Conservation (phyloP, 805 yeast genomes). For the Cyberlindnera mrakii region DNA sequence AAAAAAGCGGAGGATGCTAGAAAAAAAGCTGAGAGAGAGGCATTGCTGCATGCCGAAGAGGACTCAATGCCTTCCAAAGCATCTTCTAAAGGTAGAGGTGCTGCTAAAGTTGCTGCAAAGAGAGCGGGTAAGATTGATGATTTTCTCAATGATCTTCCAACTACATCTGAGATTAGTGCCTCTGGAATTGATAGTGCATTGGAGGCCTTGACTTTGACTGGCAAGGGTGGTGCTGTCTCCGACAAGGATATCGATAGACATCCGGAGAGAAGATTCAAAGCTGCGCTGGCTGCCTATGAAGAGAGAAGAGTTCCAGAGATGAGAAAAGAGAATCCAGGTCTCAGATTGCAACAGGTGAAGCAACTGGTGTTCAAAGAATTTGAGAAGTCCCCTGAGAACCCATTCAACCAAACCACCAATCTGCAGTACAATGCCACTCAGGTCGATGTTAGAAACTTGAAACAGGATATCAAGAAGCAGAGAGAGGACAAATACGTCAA, state of each 20-base stretch:
- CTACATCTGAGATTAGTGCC: conserved; percentile 55
- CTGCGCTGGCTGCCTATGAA: conserved; percentile 68
- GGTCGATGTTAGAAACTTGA: conserved; percentile 41
- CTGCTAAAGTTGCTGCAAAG: conserved; percentile 57
- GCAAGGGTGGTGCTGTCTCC: conserved; percentile 48
- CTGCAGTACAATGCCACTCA: conserved; percentile 55
- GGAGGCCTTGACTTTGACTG: conserved; percentile 67
- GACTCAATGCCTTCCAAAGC: conserved; percentile 57
- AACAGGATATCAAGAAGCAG: conserved; percentile 40
- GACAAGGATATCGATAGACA: conserved; percentile 72
- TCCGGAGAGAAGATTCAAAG: conserved; percentile 84
- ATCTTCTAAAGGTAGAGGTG: conserved; percentile 54
- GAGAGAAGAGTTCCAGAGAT: conserved; percentile 66
- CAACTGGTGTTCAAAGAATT: conserved; percentile 73
- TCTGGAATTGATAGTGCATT: conserved; percentile 73
- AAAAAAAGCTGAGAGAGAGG: conserved; percentile 80
- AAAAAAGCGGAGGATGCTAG: conserved; percentile 72
- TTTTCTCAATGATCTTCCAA: conserved; percentile 47
- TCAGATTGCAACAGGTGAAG: conserved; percentile 73
- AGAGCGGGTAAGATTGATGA: conserved; percentile 62
- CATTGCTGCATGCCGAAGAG: conserved; percentile 57
- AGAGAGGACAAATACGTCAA: conserved; percentile 34
- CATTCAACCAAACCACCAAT: conserved; percentile 68
- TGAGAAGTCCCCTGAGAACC: conserved; percentile 74
- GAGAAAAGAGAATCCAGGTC: conserved; percentile 72